Percentiles rank a stretch among this genome's conserved stretches.
Evolutionary conservation across 2,329 filamentous ascomycete species (phyloP).

Genomic region (Huntiella decipiens): DNA sequence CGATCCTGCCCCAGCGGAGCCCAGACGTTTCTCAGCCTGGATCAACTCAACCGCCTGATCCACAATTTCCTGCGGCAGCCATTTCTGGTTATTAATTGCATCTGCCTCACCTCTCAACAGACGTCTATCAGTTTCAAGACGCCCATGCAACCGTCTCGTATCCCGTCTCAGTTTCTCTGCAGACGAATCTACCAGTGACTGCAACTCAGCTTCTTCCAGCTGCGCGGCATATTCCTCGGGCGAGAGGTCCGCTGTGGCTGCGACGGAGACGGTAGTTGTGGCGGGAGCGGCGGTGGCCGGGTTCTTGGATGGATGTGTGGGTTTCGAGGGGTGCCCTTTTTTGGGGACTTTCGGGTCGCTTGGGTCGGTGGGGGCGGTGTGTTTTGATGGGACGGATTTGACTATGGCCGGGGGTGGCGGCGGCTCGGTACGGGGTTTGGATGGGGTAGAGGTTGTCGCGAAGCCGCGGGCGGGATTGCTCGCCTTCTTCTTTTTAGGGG

Average conservation of each 20-base stretch:
- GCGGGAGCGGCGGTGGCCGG: neutral
- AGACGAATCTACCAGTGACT: conserved; percentile 71
- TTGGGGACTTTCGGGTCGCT: too few relatives aligned
- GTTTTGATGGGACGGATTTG: too few relatives aligned
- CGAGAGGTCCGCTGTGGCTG: conserved; percentile 34
- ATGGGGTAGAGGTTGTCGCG: conserved; percentile 81
- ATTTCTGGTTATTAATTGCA: conserved; percentile 50
- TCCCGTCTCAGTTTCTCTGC: conserved; percentile 63
- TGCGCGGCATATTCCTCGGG: conserved; percentile 82
- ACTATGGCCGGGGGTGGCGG: neutral
- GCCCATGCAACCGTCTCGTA: conserved; percentile 52
- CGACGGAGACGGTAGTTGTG: conserved; percentile 12
- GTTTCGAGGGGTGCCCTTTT: too few relatives aligned
- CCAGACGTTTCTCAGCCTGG: conserved; percentile 42
- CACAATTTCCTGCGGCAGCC: conserved; percentile 64
- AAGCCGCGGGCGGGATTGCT: conserved; percentile 82
- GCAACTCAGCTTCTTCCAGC: conserved; percentile 76
- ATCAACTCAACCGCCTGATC: conserved; percentile 59
- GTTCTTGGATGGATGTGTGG: too few relatives aligned
- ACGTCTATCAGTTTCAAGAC: conserved; percentile 70
- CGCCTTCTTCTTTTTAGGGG: conserved; percentile 71
- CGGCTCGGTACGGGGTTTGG: conserved; percentile 51
- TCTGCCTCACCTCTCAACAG: conserved; percentile 65
- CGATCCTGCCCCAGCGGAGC: conserved; percentile 22
- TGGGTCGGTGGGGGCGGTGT: too few relatives aligned